These are phyloP conservation scores for Solanum chilense DNA, from an alignment of 257 asterid genomes.

Conservation along the genomic window DNA sequence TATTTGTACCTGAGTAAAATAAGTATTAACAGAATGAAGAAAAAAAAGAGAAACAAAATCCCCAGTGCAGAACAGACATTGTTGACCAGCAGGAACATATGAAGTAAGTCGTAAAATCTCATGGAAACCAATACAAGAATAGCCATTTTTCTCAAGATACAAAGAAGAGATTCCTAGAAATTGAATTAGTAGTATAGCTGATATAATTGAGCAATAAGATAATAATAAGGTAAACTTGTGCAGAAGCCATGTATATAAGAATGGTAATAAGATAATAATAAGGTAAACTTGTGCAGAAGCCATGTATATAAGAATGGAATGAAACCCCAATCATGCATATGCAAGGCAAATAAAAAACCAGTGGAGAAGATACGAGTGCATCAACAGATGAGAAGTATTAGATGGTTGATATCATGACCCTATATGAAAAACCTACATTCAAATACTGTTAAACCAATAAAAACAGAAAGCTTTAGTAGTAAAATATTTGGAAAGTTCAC, in stretches of 20 bases:
- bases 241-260: not conserved
- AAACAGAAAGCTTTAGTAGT: not conserved
- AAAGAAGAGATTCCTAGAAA: not conserved
- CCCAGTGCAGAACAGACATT: not conserved
- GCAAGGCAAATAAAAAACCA: not conserved
- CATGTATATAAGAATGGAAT: not conserved
- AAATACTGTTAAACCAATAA: not conserved
- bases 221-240: not conserved
- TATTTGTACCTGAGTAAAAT: constrained; percentile 51
- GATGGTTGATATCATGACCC: not conserved
- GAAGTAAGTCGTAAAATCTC: not conserved
- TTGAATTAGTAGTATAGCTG: not conserved
- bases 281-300: not conserved
- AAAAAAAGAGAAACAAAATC: not conserved
- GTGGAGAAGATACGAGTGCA: not conserved
- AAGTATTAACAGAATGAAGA: not conserved
- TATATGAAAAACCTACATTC: not conserved
- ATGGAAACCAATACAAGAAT: not conserved
- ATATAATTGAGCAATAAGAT: not conserved
- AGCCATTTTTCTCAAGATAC: not conserved
- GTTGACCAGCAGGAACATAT: not conserved
- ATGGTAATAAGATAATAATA: not conserved
- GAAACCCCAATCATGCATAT: not conserved
- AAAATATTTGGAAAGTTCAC: not conserved
- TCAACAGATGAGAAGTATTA: not conserved